A percentile compares a stretch with the other conserved stretches of the same genome.
Evolutionary conservation across 257 asterid genomes (phyloP).

Genomic region (Fraxinus anomala): DNA sequence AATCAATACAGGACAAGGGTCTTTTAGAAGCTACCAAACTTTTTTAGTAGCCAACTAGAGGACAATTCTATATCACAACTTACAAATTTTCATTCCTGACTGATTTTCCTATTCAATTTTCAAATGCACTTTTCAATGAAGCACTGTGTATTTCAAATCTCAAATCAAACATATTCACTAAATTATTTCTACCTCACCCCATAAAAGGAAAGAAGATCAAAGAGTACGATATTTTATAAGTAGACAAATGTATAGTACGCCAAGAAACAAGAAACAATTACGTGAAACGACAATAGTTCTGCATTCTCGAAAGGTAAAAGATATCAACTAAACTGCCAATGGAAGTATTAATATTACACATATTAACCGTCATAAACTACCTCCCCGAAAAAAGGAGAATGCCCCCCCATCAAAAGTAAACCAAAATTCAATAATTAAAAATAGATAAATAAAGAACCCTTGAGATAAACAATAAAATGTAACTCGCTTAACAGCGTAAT

Average conservation of each 20-base stretch:
- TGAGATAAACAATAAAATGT: not conserved
- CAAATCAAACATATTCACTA: not conserved
- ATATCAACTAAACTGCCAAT: not conserved
- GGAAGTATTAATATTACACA: constrained; percentile 4
- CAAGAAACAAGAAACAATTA: constrained; percentile 6
- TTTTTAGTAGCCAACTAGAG: constrained; percentile 18
- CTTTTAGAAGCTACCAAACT: constrained; percentile 23
- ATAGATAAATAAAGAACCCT: not conserved
- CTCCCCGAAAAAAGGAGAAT: not conserved
- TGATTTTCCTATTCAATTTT: constrained; percentile 22
- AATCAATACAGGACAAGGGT: constrained; percentile 29
- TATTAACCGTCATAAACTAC: not conserved
- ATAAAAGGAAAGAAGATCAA: constrained; percentile 3
- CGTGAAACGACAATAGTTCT: not conserved
- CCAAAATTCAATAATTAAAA: constrained; percentile 25
- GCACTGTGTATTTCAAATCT: not conserved
- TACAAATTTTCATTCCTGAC: constrained; percentile 17
- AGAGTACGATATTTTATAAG: not conserved
- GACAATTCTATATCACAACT: constrained; percentile 19
- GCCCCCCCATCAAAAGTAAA: constrained; percentile 14
- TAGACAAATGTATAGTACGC: not conserved
- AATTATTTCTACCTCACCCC: constrained; percentile 9
- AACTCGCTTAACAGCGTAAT: not conserved
- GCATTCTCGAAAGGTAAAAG: not conserved
- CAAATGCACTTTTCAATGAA: not conserved